phyloP scores from a whole-genome alignment of 768 basidiomycete genomes.

The Psilocybe cubensis region DNA sequence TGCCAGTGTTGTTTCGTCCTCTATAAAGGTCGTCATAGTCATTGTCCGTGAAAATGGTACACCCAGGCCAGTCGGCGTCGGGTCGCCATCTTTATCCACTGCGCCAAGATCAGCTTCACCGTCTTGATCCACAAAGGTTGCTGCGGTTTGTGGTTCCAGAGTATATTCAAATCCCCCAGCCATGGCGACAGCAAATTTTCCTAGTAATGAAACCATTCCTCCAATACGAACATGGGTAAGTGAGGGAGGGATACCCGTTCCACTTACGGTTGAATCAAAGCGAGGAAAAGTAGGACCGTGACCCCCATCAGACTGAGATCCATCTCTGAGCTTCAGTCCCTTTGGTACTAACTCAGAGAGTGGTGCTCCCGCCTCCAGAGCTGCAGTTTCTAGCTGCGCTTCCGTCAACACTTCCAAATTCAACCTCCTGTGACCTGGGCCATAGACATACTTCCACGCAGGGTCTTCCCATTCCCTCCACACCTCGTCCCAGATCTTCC shows the following conservation, averaged over 20 bases:
- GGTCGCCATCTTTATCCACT: background rate
- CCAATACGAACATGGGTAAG: constrained; percentile 62
- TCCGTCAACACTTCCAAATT: constrained; percentile 64
- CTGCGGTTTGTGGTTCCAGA: background rate
- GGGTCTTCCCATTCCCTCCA: constrained; percentile 24
- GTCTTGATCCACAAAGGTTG: background rate
- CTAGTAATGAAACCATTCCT: constrained; percentile 58
- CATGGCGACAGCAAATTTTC: constrained; percentile 49
- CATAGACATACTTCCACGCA: constrained; percentile 29
- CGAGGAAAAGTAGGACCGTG: background rate
- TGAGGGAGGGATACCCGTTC: constrained; percentile 20
- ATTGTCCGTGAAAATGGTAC: constrained; percentile 17
- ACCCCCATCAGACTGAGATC: background rate
- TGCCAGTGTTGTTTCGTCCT: constrained; percentile 35
- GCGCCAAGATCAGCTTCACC: background rate
- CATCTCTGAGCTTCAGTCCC: constrained; percentile 27
- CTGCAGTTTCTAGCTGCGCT: constrained; percentile 60
- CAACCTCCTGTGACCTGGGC: constrained; percentile 56
- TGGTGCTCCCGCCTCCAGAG: constrained; percentile 70
- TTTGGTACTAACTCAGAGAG: constrained; percentile 53
- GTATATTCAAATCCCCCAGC: constrained; percentile 11
- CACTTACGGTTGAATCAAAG: background rate
- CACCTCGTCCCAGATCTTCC: constrained; percentile 15
- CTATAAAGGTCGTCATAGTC: constrained; percentile 20
- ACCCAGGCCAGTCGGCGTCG: constrained; percentile 6